Conservation (phyloP, 345 rosid species). For the Melastoma malabathricum region DNA sequence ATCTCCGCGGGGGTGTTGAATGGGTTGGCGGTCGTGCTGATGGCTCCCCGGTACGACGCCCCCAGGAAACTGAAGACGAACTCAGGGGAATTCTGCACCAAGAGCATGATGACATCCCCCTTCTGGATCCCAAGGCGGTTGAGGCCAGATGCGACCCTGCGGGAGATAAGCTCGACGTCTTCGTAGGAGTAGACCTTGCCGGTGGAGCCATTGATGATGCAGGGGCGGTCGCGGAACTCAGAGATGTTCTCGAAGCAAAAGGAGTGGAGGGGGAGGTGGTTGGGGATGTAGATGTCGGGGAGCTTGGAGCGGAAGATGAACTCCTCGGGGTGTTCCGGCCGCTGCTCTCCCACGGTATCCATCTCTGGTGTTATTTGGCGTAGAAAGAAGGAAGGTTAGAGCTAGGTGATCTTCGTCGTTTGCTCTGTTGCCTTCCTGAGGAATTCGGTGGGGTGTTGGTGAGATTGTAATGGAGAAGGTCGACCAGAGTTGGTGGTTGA, state of each 20-base stretch:
- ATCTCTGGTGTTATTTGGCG: constrained; percentile 3
- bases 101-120: constrained; percentile 64
- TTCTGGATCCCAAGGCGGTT: constrained; percentile 36
- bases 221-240: constrained; percentile 30
- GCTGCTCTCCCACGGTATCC: constrained; percentile 12
- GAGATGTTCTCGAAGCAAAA: constrained; percentile 56
- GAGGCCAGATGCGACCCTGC: constrained; percentile 46
- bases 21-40: constrained; percentile 65
- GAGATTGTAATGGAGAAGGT: too few relatives aligned
- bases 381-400: too few relatives aligned
- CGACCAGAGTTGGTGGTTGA: too few relatives aligned
- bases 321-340: constrained; percentile 11
- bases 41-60: constrained; percentile 58
- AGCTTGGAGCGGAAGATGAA: constrained; percentile 65
- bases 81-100: constrained; percentile 55
- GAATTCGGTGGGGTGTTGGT: too few relatives aligned
- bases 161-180: constrained; percentile 60
- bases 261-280: constrained; percentile 45
- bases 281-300: constrained; percentile 64
- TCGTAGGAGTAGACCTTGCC: constrained; percentile 43
- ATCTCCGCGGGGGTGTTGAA: constrained; percentile 70
- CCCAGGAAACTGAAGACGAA: constrained; percentile 70
- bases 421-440: too few relatives aligned
- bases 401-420: too few relatives aligned
- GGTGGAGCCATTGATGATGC: constrained; percentile 61